phyloP scores from a whole-genome alignment of 2,329 filamentous ascomycete genomes.

The Pseudogymnoascus sp. region DNA sequence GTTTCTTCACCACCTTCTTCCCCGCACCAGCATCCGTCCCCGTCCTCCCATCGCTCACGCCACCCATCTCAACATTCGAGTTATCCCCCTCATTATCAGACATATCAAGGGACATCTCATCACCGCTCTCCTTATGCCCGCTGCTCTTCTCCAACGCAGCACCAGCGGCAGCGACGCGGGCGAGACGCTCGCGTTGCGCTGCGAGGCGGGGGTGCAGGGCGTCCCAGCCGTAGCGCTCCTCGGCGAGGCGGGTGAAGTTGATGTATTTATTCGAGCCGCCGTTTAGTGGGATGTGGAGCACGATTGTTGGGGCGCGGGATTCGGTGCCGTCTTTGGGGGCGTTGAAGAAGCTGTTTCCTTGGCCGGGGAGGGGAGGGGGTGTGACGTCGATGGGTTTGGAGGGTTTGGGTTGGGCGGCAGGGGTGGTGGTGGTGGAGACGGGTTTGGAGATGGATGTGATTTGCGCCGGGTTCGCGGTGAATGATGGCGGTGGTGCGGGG shows the following conservation, averaged over 20 bases:
- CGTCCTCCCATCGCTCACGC: constrained; percentile 49
- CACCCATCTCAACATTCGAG: constrained; percentile 85
- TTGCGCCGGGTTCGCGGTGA: constrained; percentile 16
- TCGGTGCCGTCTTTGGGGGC: constrained; percentile 46
- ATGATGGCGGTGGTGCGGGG: constrained; percentile 19
- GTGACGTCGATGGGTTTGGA: constrained; percentile 43
- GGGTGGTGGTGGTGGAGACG: constrained; percentile 36
- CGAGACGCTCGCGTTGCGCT: constrained; percentile 77
- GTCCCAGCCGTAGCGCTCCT: constrained; percentile 90
- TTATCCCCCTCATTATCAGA: constrained; percentile 59
- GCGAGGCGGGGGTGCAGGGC: constrained; percentile 86
- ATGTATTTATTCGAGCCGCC: constrained; percentile 84
- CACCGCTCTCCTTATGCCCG: constrained; percentile 60
- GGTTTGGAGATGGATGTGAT: constrained; percentile 32
- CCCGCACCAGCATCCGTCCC: constrained; percentile 49
- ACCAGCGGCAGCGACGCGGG: constrained; percentile 81
- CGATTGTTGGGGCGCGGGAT: constrained; percentile 62
- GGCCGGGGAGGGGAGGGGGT: constrained; percentile 51
- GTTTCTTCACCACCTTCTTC: constrained; percentile 61
- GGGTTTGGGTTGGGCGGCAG: constrained; percentile 45
- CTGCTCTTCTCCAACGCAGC: constrained; percentile 72
- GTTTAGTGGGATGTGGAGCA: constrained; percentile 72
- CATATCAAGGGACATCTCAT: constrained; percentile 76
- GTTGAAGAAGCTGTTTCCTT: constrained; percentile 46
- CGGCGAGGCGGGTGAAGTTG: constrained; percentile 90